A percentile compares a stretch with the other conserved stretches of the same genome.
phyloP scores from a whole-genome alignment of 176 grass and related monocot genomes.

The Hyparrhenia diplandra region DNA sequence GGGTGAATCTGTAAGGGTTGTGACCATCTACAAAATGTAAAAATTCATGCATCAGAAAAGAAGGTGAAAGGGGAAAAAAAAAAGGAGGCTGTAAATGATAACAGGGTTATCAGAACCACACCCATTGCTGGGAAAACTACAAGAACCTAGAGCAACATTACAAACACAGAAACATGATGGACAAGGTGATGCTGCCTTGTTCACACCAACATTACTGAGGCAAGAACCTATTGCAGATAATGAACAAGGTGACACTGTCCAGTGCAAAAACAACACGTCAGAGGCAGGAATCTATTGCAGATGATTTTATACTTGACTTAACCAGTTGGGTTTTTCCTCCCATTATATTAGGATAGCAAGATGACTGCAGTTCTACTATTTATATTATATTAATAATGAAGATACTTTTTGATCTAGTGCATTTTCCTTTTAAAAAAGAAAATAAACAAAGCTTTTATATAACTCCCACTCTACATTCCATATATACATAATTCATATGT shows the following conservation, averaged over 20 bases:
- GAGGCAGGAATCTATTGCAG: too few species aligned
- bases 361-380: not conserved
- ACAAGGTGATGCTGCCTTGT: too few species aligned
- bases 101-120: not conserved
- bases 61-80: not conserved
- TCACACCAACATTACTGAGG: too few species aligned
- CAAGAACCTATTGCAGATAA: too few species aligned
- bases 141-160: too few species aligned
- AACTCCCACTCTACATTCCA: not conserved
- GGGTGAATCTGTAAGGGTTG: conserved; percentile 54
- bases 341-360: not conserved
- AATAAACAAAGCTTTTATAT: too few species aligned
- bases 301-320: not conserved
- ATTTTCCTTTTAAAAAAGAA: too few species aligned
- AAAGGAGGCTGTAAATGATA: not conserved
- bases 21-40: conserved; percentile 33
- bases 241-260: too few species aligned
- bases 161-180: too few species aligned
- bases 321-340: not conserved
- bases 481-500: not conserved
- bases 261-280: too few species aligned
- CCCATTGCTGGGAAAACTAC: not conserved
- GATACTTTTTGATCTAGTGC: not conserved
- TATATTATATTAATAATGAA: not conserved
- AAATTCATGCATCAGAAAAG: conserved; percentile 21